Evolutionary conservation across 106 monocot genomes (phyloP), one percentile per base, ranked within the genome.

Genomic region (Triglochin maritima): DNA sequence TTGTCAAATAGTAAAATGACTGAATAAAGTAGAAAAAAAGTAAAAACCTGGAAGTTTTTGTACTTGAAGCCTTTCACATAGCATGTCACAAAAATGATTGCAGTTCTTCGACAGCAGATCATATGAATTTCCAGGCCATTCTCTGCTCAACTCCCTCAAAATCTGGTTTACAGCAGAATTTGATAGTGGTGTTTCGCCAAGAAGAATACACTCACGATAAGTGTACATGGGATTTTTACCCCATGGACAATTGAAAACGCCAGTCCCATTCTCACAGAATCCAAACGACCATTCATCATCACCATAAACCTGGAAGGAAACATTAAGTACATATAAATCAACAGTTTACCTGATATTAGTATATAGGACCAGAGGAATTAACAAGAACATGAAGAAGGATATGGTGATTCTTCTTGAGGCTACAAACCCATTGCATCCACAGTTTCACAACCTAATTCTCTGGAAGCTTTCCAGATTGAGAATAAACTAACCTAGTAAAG

Each of bases 211-310:
- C 64, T 96, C 90, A 16, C 86, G 81, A 62, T 88, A 96, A 9
- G 87, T 94, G 74, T 94, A 94, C 94, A 94, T 94, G 47, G 94
- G 89, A 75, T 94, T 94, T 79, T 87, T 79, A 66, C 87, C 59
- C 2, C 80, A 69, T 13, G 94, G 94, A 67, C 94, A 94, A 76
- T 81, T 87, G 67, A 94, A 94, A 54, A 94, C 94, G 50, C 94
- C 94, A 71, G 74, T 62, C 45, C 94, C 94, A 70, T 75, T 46
- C 59, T 94, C 94, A 65, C 94, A 94, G 74, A 82, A 94, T 69
- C 94, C 94, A 78, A 94, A 94, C 49, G 94, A 94, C 94, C 94
- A 94, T 77, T 94, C 94, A 76, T 89, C 94, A 62, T 89, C 81
- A 48, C 84, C 94, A 84, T 87, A 87, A 59, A 94, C 87, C 94